phyloP scores from a whole-genome alignment of 352 stramenopile species.

The Globisporangium nodosum region DNA sequence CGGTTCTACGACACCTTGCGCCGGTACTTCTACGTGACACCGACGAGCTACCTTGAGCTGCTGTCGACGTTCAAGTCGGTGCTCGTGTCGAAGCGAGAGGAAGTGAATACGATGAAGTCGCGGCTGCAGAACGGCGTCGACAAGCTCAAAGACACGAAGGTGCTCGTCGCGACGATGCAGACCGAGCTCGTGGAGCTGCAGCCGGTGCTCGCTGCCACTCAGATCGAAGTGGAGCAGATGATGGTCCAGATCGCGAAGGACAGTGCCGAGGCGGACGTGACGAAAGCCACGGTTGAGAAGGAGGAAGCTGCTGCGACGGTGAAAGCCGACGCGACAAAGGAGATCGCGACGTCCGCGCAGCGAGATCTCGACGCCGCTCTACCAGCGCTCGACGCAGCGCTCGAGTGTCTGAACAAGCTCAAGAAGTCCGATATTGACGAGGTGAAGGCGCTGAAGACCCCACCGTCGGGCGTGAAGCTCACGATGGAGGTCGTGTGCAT shows the following conservation, averaged over 20 bases:
- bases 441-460: constrained; percentile 89
- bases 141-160: constrained; percentile 79
- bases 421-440: constrained; percentile 92
- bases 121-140: constrained; percentile 84
- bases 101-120: constrained; percentile 85
- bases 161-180: constrained; percentile 81
- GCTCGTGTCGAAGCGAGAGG: constrained; percentile 84
- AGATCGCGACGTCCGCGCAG: constrained; percentile 88
- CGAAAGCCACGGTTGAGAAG: constrained; percentile 80
- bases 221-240: constrained; percentile 86
- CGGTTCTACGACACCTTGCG: constrained; percentile 85
- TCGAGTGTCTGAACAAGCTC: constrained; percentile 87
- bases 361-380: constrained; percentile 84
- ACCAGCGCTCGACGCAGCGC: constrained; percentile 77
- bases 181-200: constrained; percentile 78
- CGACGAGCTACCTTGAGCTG: constrained; percentile 90
- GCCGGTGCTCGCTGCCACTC: constrained; percentile 66
- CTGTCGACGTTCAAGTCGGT: constrained; percentile 90
- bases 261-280: constrained; percentile 86
- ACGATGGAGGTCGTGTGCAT: constrained; percentile 92
- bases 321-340: constrained; percentile 84
- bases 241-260: constrained; percentile 89
- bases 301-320: constrained; percentile 84
- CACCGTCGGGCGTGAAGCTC: constrained; percentile 86
- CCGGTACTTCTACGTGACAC: constrained; percentile 92